phyloP scores from a whole-genome alignment of 2,329 filamentous ascomycete species.

The Penicillium sp. region DNA sequence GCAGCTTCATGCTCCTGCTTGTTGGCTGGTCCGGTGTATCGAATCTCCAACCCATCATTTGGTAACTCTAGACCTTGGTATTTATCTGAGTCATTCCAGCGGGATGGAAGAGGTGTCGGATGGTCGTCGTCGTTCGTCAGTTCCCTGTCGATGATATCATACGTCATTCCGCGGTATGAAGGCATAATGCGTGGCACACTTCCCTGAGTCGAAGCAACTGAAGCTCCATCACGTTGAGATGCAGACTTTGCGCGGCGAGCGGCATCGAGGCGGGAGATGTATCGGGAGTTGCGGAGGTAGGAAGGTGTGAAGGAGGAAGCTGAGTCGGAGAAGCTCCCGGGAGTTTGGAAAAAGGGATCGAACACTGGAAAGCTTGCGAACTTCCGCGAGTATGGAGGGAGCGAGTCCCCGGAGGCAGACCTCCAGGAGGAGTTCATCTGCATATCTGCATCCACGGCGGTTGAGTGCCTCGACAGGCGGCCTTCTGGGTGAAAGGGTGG shows the following conservation, averaged over 20 bases:
- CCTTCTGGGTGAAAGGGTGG: slow-evolving; percentile 40
- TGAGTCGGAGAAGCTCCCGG: slow-evolving; percentile 34
- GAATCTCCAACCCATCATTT: slow-evolving; percentile 73
- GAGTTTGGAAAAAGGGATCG: slow-evolving; percentile 32
- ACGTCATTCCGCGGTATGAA: slow-evolving; percentile 76
- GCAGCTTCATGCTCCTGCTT: slow-evolving; percentile 75
- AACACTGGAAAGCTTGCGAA: slow-evolving; percentile 44
- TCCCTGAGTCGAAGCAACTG: slow-evolving; percentile 62
- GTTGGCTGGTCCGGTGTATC: slow-evolving; percentile 61
- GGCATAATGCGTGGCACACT: slow-evolving; percentile 64
- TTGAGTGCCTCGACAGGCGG: slow-evolving; percentile 41
- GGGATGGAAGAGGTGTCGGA: slow-evolving; percentile 73
- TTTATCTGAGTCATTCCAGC: slow-evolving; percentile 83
- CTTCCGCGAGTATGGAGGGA: slow-evolving; percentile 56
- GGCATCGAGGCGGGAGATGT: slow-evolving; percentile 76
- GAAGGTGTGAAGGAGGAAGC: slow-evolving; percentile 72
- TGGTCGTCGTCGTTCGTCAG: slow-evolving; percentile 61
- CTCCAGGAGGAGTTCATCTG: slow-evolving; percentile 54
- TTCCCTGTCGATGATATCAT: slow-evolving; percentile 81
- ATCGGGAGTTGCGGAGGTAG: slow-evolving; percentile 78
- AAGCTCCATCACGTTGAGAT: slow-evolving; percentile 55
- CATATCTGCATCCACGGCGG: slow-evolving; percentile 56
- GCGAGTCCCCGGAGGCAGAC: slow-evolving; percentile 44
- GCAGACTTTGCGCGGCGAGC: slow-evolving; percentile 66
- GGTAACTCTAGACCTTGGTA: slow-evolving; percentile 74